phyloP scores from a whole-genome alignment of 345 rosid genomes.

The Sonneratia alba region DNA sequence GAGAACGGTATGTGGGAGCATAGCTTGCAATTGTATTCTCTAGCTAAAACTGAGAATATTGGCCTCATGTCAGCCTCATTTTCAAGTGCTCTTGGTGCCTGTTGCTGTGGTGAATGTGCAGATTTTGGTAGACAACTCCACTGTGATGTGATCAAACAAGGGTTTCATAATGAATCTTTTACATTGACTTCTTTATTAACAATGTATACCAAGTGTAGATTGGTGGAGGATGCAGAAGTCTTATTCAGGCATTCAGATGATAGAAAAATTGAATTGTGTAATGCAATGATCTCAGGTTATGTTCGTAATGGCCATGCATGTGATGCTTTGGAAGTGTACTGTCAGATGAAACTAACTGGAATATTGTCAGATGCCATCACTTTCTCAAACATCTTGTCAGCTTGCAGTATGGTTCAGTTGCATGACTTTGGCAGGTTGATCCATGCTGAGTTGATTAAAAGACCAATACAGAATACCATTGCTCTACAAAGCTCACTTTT shows the following conservation, averaged over 20 bases:
- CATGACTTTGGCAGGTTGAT: constrained; percentile 49
- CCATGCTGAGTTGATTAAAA: constrained; percentile 51
- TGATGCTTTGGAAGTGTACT: constrained; percentile 37
- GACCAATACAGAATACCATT: constrained; percentile 29
- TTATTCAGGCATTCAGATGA: constrained; percentile 34
- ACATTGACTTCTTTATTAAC: constrained; percentile 54
- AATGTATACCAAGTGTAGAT: constrained; percentile 58
- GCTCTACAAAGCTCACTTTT: constrained; percentile 42
- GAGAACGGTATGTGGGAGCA: constrained; percentile 40
- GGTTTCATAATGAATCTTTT: constrained; percentile 41
- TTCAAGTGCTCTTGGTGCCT: constrained; percentile 43
- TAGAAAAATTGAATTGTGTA: constrained; percentile 56
- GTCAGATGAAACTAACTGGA: constrained; percentile 31
- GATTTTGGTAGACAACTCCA: constrained; percentile 56
- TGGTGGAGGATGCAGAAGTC: constrained; percentile 39
- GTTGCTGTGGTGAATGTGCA: constrained; percentile 32
- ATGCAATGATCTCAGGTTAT: constrained; percentile 66
- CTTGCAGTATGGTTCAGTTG: constrained; percentile 32
- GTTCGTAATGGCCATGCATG: constrained; percentile 25
- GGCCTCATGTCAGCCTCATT: constrained; percentile 45
- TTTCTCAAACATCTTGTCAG: constrained; percentile 43
- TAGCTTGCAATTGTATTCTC: constrained; percentile 47
- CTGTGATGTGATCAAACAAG: constrained; percentile 56
- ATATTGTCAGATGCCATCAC: constrained; percentile 47
- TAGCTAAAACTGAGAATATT: constrained; percentile 38